Evolutionary conservation across 441 rosid species (phyloP), one percentile per base, ranked within the genome.

Genomic region (Sinapis alba): DNA sequence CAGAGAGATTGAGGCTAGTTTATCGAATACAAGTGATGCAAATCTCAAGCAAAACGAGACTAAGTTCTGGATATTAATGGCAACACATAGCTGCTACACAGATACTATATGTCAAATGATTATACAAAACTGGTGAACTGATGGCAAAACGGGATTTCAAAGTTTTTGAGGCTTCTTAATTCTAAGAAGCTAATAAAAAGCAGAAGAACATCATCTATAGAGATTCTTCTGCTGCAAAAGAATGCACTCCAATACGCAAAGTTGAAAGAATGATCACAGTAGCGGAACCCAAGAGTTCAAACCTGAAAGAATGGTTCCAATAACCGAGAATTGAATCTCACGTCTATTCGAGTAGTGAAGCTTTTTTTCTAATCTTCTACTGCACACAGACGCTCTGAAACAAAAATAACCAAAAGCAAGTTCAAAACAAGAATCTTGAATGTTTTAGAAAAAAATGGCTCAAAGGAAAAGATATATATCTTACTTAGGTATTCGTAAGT

Each of bases 401-500:
- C 19, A 15, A 58, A 50, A 75, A 1, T 51, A 72, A 51, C 38
- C 51, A 77, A 81, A 30, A 53, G 6, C 57, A 38, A 18, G 8
- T 16, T 9, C 54, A 47, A 47, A 43, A 45, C 11, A 65, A 16
- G 21, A 34, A 64, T 32, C 12, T 34, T 61, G 60, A 11, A 7
- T 27, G 19, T 34, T 7, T 28, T 8, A 5, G 7, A 23, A 38
- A 65, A 26, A n/a, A n/a, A n/a, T 23, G 51, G 20, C 66, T 12
- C 6, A 50, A 26, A 20, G 27, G 20, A 45, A 74, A 50, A 64
- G 18, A 41, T 41, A 12, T 36, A 43, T 65, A 28, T 24, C 97
- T 76, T 88, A 94, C 98, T 95, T 83, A 93, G 83, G 83, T 93
- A 95, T 79, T 95, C 99, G 54, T 96, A 96, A 71, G 98, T 79